phyloP scores from a whole-genome alignment of 371 early-diverging fungal species.

The Mortierella polycephala region DNA sequence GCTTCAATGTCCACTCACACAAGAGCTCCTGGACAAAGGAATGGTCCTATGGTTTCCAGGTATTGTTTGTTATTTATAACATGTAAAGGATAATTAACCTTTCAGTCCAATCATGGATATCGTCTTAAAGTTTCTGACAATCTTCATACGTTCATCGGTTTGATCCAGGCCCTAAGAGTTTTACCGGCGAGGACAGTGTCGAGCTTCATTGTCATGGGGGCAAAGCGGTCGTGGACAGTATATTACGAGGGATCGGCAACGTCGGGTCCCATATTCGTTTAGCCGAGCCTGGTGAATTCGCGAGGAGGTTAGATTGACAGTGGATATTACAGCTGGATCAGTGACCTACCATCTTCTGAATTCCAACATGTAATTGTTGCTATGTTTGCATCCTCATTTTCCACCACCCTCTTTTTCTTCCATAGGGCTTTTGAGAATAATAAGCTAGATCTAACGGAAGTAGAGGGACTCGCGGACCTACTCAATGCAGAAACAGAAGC shows the following conservation, averaged over 20 bases:
- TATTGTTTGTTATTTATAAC: constrained; percentile 2
- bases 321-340: no score
- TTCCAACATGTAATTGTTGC: not conserved
- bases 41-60: constrained; percentile 77
- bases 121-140: constrained; percentile 2
- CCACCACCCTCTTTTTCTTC: no score
- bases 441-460: constrained; percentile 81
- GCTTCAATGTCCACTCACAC: constrained; percentile 62
- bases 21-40: constrained; percentile 67
- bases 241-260: constrained; percentile 66
- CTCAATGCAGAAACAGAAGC: constrained; percentile 87
- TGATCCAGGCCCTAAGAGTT: constrained; percentile 70
- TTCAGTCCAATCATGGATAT: not conserved
- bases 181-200: constrained; percentile 84
- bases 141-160: not conserved
- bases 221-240: constrained; percentile 71
- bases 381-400: not conserved
- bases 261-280: constrained; percentile 62
- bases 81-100: no score
- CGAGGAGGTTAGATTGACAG: constrained; percentile 43
- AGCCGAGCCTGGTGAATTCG: constrained; percentile 87
- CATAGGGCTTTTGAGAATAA: constrained; percentile 80
- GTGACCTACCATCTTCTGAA: no score
- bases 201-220: constrained; percentile 89
- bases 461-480: constrained; percentile 85